Evolutionary conservation across 2,329 filamentous ascomycete species (phyloP), one percentile per base, ranked within the genome.

Genomic region (Pseudocercospora ulei): DNA sequence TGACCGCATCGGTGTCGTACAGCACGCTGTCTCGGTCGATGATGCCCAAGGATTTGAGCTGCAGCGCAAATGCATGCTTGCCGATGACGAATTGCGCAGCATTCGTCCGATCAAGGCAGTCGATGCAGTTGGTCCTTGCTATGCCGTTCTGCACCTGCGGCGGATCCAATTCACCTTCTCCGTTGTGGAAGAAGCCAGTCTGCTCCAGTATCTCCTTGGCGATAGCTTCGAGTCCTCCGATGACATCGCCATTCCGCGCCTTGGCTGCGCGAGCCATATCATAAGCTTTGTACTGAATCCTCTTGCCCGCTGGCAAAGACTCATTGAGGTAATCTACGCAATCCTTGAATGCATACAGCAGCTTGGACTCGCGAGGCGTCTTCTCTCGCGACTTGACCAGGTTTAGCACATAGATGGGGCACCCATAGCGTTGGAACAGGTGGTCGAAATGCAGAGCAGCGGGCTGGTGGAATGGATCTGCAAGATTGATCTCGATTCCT

Each of bases 241-340:
- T 96, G 2, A 98, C 90, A 64, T 98, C 87, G 54, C 92, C 82
- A 41, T 90, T 87, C 22, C 83, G 79, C 12, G 69, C 79, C 63
- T 98, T 98, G 11, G 88, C 85, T 3, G 90, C 88, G 42, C 90
- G 75, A 46, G 87, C 94, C 90, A 98, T 98, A 58, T 98, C 90
- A 77, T 90, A 98, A 2, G 88, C 86, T 53, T 90, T 85, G 60
- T 98, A 88, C 6, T 88, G 76, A 35, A 98, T 93, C 57, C 84
- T 85, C 56, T 87, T 84, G 39, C 78, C 79, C 2, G 71, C 64
- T 0, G 90, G 88, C 2, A 98, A 68, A 42, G 92, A 94, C 57
- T 96, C 88, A 50, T 96, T 98, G 31, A 98, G 76, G 53, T 98
- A 98, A 26, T 78, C 74, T 47, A 96, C 80, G 3, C 86, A 85